These are phyloP conservation scores for Saccharomycopsis microspora DNA, from an alignment of 805 yeast genomes.

Conservation along the genomic window DNA sequence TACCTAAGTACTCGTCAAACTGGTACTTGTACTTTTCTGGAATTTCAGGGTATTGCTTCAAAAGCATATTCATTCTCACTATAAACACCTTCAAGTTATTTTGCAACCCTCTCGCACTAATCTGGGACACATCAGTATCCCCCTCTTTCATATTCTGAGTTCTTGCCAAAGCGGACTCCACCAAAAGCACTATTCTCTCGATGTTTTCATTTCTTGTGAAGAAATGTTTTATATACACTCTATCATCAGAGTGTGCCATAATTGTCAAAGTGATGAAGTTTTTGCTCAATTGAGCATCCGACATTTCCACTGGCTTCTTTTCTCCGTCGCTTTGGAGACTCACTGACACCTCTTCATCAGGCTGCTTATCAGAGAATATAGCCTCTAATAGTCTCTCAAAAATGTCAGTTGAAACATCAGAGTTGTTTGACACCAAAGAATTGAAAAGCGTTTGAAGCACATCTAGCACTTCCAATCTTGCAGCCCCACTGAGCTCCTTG, in stretches of 20 bases:
- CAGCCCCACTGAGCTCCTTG: constrained; percentile 5
- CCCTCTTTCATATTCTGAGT: background rate
- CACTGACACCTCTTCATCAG: background rate
- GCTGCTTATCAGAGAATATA: background rate
- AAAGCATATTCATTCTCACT: background rate
- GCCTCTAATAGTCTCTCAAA: background rate
- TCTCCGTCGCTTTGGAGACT: background rate
- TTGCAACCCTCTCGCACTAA: background rate
- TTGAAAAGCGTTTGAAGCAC: constrained; percentile 5
- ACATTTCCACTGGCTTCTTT: background rate
- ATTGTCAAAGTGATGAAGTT: constrained; percentile 11
- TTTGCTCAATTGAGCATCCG: constrained; percentile 2
- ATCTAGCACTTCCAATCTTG: constrained; percentile 1
- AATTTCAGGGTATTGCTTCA: background rate
- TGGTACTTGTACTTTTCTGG: background rate
- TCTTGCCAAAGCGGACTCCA: background rate
- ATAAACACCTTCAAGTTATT: constrained; percentile 7
- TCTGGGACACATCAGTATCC: background rate
- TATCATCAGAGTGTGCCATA: background rate
- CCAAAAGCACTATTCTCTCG: background rate
- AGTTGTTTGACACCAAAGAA: background rate
- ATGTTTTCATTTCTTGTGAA: background rate
- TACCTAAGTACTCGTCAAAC: background rate
- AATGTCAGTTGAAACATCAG: background rate
- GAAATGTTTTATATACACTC: background rate